phyloP scores from a whole-genome alignment of 2,329 filamentous ascomycete species.

The Mycosphaerella sp. region DNA sequence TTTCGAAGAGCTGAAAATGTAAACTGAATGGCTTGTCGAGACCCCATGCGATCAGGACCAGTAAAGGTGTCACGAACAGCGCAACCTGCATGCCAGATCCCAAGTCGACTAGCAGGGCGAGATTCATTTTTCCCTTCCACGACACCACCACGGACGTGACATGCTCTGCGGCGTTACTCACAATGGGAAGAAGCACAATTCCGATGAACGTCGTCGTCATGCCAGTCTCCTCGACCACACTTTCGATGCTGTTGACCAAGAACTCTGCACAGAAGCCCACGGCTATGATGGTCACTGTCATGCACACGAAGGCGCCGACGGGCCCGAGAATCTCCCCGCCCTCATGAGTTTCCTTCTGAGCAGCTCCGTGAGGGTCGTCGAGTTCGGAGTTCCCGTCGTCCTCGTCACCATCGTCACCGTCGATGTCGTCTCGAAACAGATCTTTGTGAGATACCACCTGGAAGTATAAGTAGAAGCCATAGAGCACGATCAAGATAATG shows the following conservation, averaged over 20 bases:
- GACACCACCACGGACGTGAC: slow-evolving; percentile 51
- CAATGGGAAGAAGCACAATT: slow-evolving; percentile 50
- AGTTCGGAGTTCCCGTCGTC: slow-evolving; percentile 25
- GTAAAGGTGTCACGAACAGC: slow-evolving; percentile 51
- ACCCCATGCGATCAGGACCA: slow-evolving; percentile 51
- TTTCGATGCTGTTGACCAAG: slow-evolving; percentile 49
- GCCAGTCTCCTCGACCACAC: slow-evolving; percentile 44
- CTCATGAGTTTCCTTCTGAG: not conserved
- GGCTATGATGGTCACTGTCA: slow-evolving; percentile 43
- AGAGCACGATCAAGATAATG: slow-evolving; percentile 47
- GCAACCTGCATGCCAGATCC: slow-evolving; percentile 51
- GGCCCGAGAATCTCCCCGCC: slow-evolving; percentile 40
- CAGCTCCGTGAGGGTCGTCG: slow-evolving; percentile 16
- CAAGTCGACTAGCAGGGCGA: slow-evolving; percentile 50
- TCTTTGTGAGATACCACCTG: slow-evolving; percentile 46
- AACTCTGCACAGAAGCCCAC: slow-evolving; percentile 48
- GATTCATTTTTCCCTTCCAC: slow-evolving; percentile 52
- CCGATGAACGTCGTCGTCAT: slow-evolving; percentile 53
- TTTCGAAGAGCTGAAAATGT: slow-evolving; percentile 85
- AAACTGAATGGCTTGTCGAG: slow-evolving; percentile 53
- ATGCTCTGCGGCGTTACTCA: slow-evolving; percentile 52
- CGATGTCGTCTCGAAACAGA: slow-evolving; percentile 40
- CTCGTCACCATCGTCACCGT: slow-evolving; percentile 25
- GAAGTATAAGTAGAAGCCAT: slow-evolving; percentile 50
- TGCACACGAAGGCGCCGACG: slow-evolving; percentile 38